Conservation (phyloP, 192 early-diverging fungal genomes). For the Backusella circina region DNA sequence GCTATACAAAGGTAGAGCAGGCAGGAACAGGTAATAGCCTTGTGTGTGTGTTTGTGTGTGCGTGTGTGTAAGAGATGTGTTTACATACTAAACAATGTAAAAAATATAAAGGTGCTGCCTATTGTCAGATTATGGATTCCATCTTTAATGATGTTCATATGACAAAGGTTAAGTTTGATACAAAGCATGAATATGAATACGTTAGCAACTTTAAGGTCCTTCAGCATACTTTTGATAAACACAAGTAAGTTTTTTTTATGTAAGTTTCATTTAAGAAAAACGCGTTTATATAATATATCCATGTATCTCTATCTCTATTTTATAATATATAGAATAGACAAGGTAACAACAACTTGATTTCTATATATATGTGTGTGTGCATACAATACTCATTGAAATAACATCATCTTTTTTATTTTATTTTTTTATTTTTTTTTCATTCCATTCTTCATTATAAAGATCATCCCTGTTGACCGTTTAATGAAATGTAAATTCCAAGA, state of each 20-base stretch:
- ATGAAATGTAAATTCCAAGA: conserved; percentile 98
- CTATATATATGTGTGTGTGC: background rate
- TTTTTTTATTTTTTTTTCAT: background rate
- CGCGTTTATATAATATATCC: conserved; percentile 2
- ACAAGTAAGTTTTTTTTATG: conserved; percentile 53
- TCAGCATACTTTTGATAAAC: conserved; percentile 81
- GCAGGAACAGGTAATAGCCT: conserved; percentile 86
- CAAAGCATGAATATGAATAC: conserved; percentile 97
- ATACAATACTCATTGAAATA: background rate
- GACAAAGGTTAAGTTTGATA: conserved; percentile 88
- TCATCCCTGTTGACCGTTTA: conserved; percentile 84
- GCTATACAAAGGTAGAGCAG: conserved; percentile 93
- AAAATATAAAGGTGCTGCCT: conserved; percentile 53
- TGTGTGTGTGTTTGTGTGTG: background rate
- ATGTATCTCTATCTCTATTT: background rate
- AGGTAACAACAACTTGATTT: conserved; percentile 45
- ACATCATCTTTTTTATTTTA: background rate
- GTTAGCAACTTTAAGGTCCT: conserved; percentile 94
- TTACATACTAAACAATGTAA: background rate
- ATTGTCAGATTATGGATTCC: conserved; percentile 70
- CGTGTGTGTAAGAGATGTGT: background rate
- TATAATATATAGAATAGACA: conserved; percentile 59
- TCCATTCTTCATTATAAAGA: conserved; percentile 33
- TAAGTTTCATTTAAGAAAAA: background rate
- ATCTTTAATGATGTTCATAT: conserved; percentile 77